Conservation (phyloP, 2,329 filamentous ascomycete genomes). For the Cladosporium phlei region DNA sequence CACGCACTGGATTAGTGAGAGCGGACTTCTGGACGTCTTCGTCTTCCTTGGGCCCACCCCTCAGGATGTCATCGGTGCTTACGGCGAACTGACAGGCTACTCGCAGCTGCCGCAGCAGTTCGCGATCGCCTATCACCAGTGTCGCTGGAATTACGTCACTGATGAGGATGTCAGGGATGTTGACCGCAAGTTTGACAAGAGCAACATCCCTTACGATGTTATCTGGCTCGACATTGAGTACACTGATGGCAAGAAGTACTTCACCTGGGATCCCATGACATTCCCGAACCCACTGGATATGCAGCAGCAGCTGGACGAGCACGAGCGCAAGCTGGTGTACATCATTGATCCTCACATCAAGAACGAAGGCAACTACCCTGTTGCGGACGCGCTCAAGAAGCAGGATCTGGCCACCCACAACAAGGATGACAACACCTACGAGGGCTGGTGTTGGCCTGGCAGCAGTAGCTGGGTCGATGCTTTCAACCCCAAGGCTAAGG, state of each 20-base stretch:
- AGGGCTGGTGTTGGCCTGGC: conserved; percentile 98
- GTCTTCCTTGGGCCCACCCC: conserved; percentile 89
- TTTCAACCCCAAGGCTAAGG: conserved; percentile 85
- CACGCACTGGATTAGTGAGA: conserved; percentile 96
- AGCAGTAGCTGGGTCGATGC: conserved; percentile 94
- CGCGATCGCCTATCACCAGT: conserved; percentile 90
- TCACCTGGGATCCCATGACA: conserved; percentile 88
- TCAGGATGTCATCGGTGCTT: conserved; percentile 72
- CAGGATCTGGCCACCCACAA: conserved; percentile 81
- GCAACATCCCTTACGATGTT: conserved; percentile 93
- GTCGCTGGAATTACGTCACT: conserved; percentile 97
- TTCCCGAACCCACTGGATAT: conserved; percentile 83
- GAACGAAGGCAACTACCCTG: conserved; percentile 71
- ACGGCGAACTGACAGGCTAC: conserved; percentile 85
- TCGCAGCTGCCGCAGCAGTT: conserved; percentile 91
- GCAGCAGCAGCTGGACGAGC: conserved; percentile 78
- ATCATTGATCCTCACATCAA: conserved; percentile 99
- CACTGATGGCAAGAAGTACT: conserved; percentile 95
- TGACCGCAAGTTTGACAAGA: conserved; percentile 91
- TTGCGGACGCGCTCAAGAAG: conserved; percentile 76
- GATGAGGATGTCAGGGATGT: conserved; percentile 97
- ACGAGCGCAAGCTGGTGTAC: conserved; percentile 82
- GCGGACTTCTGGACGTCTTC: conserved; percentile 84
- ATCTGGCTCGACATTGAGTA: conserved; percentile 99
- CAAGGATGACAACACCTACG: conserved; percentile 83